Conservation (phyloP, 345 rosid genomes). For the Microcos paniculata region DNA sequence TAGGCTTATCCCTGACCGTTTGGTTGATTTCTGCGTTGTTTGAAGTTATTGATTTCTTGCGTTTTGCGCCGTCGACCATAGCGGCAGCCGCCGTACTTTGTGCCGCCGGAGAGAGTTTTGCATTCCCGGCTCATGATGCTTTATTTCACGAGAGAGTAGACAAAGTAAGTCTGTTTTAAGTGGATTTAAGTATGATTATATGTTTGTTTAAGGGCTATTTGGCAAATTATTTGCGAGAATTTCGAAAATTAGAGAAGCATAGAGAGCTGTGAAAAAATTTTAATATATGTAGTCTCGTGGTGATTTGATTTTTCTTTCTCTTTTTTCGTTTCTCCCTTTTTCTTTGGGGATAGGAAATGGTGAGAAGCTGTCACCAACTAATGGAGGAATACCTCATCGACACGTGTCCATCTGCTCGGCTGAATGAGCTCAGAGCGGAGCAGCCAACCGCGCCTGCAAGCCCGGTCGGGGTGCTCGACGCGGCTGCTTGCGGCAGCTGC, state of each 20-base stretch:
- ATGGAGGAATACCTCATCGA: constrained; percentile 60
- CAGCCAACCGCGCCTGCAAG: constrained; percentile 40
- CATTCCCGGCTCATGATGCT: not conserved
- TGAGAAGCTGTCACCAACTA: constrained; percentile 78
- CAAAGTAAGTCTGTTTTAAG: constrained; percentile 30
- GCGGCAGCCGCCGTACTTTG: constrained; percentile 58
- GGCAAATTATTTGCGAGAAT: constrained; percentile 22
- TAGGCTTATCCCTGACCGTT: too few relatives aligned
- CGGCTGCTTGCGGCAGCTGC: constrained; percentile 58
- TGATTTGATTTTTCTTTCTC: not conserved
- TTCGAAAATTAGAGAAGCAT: constrained; percentile 32
- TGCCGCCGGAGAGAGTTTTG: constrained; percentile 33
- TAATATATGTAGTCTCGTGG: not conserved
- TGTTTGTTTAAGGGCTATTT: not conserved
- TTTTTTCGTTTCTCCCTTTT: not conserved
- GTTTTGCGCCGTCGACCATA: constrained; percentile 44
- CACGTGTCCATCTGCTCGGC: constrained; percentile 48
- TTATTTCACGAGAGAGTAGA: constrained; percentile 32
- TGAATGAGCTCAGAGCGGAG: constrained; percentile 27
- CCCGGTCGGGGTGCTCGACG: constrained; percentile 67
- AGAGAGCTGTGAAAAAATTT: constrained; percentile 37
- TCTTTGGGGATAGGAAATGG: constrained; percentile 47
- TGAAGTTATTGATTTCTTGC: constrained; percentile 60
- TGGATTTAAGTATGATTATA: not conserved
- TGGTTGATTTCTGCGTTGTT: not conserved